Percentiles rank a stretch among this genome's conserved stretches.
These are phyloP conservation scores for Myotisia sp. DNA, from an alignment of 2,329 filamentous ascomycete species.

Conservation along the genomic window DNA sequence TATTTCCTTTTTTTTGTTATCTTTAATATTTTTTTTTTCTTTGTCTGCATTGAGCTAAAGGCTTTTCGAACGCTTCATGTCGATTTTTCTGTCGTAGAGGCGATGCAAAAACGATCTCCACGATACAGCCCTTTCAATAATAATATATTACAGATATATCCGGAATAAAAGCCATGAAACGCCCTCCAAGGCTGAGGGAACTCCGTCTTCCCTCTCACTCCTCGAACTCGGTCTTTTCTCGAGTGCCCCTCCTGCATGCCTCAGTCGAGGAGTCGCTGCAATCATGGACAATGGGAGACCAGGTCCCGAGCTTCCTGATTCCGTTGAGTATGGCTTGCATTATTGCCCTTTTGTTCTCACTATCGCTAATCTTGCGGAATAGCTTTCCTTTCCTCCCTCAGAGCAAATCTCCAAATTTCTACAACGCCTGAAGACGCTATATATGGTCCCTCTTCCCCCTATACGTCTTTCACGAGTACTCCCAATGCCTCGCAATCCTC, in stretches of 20 bases:
- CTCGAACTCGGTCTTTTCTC: conserved; percentile 11
- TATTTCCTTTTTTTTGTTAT: not conserved
- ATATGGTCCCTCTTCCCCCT: conserved; percentile 34
- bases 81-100: too few relatives aligned
- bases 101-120: too few relatives aligned
- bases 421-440: conserved; percentile 16
- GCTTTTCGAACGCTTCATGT: not conserved
- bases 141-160: not conserved
- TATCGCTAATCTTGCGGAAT: conserved; percentile 11
- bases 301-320: conserved; percentile 20
- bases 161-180: conserved; percentile 4
- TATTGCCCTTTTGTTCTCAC: conserved; percentile 3
- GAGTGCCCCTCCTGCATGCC: conserved; percentile 6
- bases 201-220: conserved; percentile 5
- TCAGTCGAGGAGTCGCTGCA: conserved; percentile 5
- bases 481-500: conserved; percentile 12
- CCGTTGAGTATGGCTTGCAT: conserved; percentile 17
- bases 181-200: conserved; percentile 9
- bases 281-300: conserved; percentile 17
- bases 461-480: conserved; percentile 36
- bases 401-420: conserved; percentile 63
- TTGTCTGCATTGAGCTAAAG: not conserved
- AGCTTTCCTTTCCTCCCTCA: conserved; percentile 75
- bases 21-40: not conserved
- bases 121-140: not conserved